These are phyloP conservation scores for Nicotiana tomentosiformis DNA, from an alignment of 257 asterid species.

Conservation along the genomic window DNA sequence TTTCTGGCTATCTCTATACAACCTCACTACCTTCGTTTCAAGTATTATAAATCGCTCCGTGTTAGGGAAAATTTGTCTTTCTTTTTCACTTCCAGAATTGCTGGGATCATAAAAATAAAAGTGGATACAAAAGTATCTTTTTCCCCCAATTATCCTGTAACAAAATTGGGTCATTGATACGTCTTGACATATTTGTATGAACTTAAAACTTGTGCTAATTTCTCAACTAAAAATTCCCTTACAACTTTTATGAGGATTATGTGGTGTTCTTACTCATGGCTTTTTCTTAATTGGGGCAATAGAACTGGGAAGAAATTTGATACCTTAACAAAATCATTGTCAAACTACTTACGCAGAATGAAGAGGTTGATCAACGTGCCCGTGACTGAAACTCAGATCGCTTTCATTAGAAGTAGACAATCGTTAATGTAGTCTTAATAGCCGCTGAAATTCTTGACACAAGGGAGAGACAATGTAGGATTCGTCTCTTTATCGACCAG, in stretches of 20 bases:
- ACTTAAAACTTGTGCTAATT: neutral
- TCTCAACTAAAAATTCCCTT: neutral
- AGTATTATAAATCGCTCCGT: neutral
- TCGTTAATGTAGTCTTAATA: neutral
- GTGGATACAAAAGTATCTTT: neutral
- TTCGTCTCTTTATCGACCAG: neutral
- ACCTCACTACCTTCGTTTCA: neutral
- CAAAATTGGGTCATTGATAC: neutral
- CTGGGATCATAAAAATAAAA: neutral
- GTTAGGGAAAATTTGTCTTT: neutral
- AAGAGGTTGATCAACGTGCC: neutral
- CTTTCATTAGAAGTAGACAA: neutral
- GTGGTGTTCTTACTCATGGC: neutral
- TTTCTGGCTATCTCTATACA: neutral
- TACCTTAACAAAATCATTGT: neutral
- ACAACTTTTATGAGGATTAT: neutral
- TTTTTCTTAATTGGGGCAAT: neutral
- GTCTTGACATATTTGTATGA: neutral
- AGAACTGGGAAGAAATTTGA: neutral
- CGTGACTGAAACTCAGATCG: neutral
- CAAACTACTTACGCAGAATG: neutral
- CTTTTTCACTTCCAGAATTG: neutral
- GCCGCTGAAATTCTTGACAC: neutral
- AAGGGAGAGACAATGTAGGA: neutral
- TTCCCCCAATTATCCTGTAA: neutral